These are phyloP conservation scores for Sungouiozyma intestinalis DNA, from an alignment of 805 yeast species.

Conservation along the genomic window DNA sequence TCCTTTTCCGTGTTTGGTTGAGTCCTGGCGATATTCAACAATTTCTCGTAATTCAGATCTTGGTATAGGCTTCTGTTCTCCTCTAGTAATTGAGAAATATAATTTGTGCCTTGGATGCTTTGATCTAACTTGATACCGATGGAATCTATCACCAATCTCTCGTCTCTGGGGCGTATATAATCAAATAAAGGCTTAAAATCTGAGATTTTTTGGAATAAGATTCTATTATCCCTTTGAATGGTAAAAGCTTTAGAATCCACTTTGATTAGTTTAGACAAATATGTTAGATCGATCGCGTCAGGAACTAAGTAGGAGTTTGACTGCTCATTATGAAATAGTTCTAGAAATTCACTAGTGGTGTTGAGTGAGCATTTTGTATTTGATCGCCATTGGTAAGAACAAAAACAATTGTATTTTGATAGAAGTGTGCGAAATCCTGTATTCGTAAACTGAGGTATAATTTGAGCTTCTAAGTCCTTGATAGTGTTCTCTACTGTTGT, in stretches of 20 bases:
- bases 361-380: not conserved
- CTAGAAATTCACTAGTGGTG: not conserved
- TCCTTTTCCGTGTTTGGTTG: constrained; percentile 1
- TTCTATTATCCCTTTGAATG: no score
- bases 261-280: no score
- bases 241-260: not conserved
- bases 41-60: constrained; percentile 17
- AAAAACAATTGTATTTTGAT: not conserved
- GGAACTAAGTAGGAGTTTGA: not conserved
- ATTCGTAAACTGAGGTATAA: not conserved
- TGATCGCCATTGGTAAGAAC: not conserved
- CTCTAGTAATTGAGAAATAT: constrained; percentile 16
- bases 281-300: not conserved
- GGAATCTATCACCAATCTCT: constrained; percentile 1
- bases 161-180: not conserved
- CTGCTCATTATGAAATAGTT: no score
- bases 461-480: not conserved
- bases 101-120: not conserved
- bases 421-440: not conserved
- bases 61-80: constrained; percentile 17
- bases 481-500: not conserved
- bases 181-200: not conserved
- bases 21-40: constrained; percentile 17
- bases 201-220: not conserved
- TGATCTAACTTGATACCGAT: constrained; percentile 2